Evolutionary conservation across 2,329 filamentous ascomycete genomes (phyloP).

Genomic region (Neofusicoccum parvum): DNA sequence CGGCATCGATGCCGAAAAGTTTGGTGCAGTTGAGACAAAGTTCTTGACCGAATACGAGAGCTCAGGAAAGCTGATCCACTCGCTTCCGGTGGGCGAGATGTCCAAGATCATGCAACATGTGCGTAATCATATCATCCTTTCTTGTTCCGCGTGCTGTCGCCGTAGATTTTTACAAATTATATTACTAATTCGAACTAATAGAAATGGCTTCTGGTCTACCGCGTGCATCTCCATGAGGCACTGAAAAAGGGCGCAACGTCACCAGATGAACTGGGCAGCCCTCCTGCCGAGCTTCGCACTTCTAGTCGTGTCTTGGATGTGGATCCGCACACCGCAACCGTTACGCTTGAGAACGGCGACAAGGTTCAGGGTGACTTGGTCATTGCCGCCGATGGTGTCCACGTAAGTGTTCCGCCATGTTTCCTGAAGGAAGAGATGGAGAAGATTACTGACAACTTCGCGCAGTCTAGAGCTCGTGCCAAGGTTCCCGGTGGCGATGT

Average conservation of each 20-base stretch:
- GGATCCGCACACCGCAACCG: constrained; percentile 42
- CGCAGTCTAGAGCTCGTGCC: constrained; percentile 33
- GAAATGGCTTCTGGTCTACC: constrained; percentile 48
- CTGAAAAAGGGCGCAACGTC: constrained; percentile 44
- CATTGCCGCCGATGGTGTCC: constrained; percentile 59
- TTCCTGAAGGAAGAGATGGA: background rate
- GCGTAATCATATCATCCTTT: background rate
- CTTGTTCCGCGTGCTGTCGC: too few species aligned
- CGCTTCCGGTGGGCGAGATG: background rate
- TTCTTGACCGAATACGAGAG: constrained; percentile 10
- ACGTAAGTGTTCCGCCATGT: constrained; percentile 33
- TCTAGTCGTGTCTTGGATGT: constrained; percentile 49
- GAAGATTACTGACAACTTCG: constrained; percentile 22
- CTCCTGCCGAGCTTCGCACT: constrained; percentile 43
- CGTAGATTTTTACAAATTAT: background rate
- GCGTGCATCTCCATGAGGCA: constrained; percentile 56
- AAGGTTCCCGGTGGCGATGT: constrained; percentile 34
- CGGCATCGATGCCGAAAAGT: constrained; percentile 45
- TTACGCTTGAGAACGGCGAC: constrained; percentile 52
- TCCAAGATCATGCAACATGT: background rate
- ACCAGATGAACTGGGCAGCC: constrained; percentile 29
- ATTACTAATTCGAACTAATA: background rate
- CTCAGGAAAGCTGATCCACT: constrained; percentile 2
- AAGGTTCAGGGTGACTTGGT: constrained; percentile 52
- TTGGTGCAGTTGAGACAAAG: constrained; percentile 32